These are phyloP conservation scores for Dactylorhiza incarnata DNA, from an alignment of 106 monocot species.

Conservation along the genomic window DNA sequence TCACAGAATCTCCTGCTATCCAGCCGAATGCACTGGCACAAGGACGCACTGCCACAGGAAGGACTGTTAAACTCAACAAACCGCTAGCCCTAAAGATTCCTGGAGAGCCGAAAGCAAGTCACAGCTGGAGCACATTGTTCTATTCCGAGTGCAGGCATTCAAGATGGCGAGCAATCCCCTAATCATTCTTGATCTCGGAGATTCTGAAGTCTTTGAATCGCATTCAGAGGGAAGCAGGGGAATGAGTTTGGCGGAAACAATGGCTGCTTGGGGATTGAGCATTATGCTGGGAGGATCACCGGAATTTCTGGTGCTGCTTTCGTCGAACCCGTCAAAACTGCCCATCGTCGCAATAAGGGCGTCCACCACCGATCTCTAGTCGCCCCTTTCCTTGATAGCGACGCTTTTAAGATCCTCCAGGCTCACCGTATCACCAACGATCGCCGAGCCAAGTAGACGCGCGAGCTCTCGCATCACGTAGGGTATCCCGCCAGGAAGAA, in stretches of 20 bases:
- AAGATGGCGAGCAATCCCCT: conserved; percentile 61
- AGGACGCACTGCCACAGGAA: conserved; percentile 37
- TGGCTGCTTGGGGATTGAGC: conserved; percentile 65
- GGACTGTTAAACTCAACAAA: conserved; percentile 15
- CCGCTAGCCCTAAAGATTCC: conserved; percentile 42
- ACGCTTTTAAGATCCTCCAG: conserved; percentile 33
- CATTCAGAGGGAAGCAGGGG: conserved; percentile 56
- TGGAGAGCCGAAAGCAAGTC: conserved; percentile 64
- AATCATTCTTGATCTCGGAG: conserved; percentile 74
- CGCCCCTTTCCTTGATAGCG: conserved; percentile 14
- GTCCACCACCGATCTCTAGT: conserved; percentile 63
- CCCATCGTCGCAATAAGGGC: conserved; percentile 86
- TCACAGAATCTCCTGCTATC: conserved; percentile 74
- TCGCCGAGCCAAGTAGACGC: conserved; percentile 66
- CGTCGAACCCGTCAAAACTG: conserved; percentile 60
- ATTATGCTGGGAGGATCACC: conserved; percentile 55
- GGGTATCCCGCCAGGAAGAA: too few species aligned
- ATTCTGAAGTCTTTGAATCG: conserved; percentile 41
- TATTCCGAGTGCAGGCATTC: conserved; percentile 68
- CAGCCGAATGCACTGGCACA: conserved; percentile 73
- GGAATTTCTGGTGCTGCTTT: conserved; percentile 5
- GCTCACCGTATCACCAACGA: conserved; percentile 45
- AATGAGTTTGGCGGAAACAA: conserved; percentile 57
- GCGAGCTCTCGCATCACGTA: conserved; percentile 50
- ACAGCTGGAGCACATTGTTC: conserved; percentile 75